Evolutionary conservation across 2,329 filamentous ascomycete genomes (phyloP), one percentile per base, ranked within the genome.

Genomic region (Cladophialophora yegresii): DNA sequence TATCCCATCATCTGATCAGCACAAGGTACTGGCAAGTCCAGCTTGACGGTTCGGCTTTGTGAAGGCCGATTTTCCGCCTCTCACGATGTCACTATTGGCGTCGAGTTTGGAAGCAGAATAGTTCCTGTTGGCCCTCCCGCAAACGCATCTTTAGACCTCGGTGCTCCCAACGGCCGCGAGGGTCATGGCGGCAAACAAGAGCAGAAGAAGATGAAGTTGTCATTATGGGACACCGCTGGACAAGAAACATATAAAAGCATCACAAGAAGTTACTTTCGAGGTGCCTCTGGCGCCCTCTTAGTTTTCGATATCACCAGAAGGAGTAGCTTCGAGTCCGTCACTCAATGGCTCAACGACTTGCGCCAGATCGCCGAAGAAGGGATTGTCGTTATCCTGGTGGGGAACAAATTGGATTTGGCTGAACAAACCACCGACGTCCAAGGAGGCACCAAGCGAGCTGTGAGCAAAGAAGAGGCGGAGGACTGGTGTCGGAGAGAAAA

Each of bases 191-290:
- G 20, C 23, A 45, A 64, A 6, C 32, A 49, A 36, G 64, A 71
- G 33, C 71, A 72, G 58, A 72, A 72, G 63, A 72, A 72, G 64
- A 72, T 72, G 71, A 72, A 72, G 61, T 63, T 72, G 10, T 92
- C 88, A 51, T 82, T 98, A 10, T 98, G 93, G 93, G 93, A 97
- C 75, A 98, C 93, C 0, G 93, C 93, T 16, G 93, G 93, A 28
- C 93, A 98, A 77, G 93, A 98, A 81, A 96, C 92, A 12, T 98
- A 98, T 82, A 97, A 97, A 77, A 93, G 90, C 51, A 95, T 98
- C 64, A 98, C 93, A 8, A 84, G 93, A 61, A 95, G 90, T 67
- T 97, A 97, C 80, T 96, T 96, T 78, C 89, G 93, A 59, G 93
- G 92, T 72, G 88, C 88, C 45, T 87, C 84, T 0, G 88, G 88